Base-by-base conservation (phyloP, 805 yeast species). In the Vanderwaltozyma verrucispora region DNA sequence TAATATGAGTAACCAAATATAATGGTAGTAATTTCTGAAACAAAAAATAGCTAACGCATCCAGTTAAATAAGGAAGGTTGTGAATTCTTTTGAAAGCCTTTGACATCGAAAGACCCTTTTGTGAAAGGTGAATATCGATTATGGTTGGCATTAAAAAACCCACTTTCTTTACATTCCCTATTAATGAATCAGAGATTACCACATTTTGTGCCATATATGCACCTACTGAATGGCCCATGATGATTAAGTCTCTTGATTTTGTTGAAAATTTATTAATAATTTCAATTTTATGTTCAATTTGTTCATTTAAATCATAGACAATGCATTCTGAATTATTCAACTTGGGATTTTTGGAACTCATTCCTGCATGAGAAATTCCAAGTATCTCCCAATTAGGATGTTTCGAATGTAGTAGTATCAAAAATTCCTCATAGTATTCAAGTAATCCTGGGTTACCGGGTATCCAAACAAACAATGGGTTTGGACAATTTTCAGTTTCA, bases 361-460 rank as follows among this genome's bases (percentile, higher is more conserved):
- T 77, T 2, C 88, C 88, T 3, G 75, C 74, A 47, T 80, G 85
- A 15, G 85, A 74, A n/a, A 75, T 64, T 28, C 78, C 74, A 24
- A 77, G 53, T 1, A 78, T 53, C 47, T 77, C 81, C 46, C 68
- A 63, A 14, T 53, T 56, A 2, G 77, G 75, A 36, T 61, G 51
- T 25, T 46, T 47, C 18, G 51, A 49, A 38, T 71, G 72, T 37
- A 77, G 44, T 18, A 55, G 47, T 11, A 60, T 55, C 21, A 81
- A 53, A 48, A 75, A 79, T 3, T 72, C 71, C 15, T 63, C 63
- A 54, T 82, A 82, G 56, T 71, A 82, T 43, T 75, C 77, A 30
- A 76, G 66, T 20, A 82, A 56, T 0, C 89, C 92, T 0, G 92
- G 92, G 46, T 82, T 82, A 0, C 92, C 92, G 0, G 92, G 89